These are phyloP conservation scores for Aspergillus ibericus DNA, from an alignment of 2,329 filamentous ascomycete genomes.

Conservation along the genomic window DNA sequence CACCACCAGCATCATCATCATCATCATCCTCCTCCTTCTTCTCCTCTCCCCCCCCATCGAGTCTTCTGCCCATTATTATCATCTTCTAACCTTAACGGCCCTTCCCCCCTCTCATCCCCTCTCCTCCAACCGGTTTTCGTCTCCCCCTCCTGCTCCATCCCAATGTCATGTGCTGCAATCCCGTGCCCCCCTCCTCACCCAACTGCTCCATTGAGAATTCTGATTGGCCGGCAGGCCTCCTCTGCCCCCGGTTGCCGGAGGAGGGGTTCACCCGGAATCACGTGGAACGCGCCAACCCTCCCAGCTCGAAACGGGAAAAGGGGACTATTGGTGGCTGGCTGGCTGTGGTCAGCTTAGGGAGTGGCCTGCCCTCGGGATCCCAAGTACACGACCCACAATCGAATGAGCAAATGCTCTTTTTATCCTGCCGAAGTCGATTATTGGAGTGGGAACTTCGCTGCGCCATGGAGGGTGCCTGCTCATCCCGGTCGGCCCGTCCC, in stretches of 20 bases:
- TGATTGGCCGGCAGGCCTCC: slow-evolving; percentile 30
- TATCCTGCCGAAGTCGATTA: neutral
- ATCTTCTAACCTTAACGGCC: neutral
- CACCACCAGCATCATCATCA: neutral
- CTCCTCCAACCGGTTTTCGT: slow-evolving; percentile 16
- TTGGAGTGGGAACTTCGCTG: neutral
- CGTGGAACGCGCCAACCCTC: slow-evolving; percentile 23
- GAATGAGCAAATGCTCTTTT: neutral
- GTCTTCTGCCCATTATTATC: slow-evolving; percentile 2
- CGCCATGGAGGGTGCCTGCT: slow-evolving; percentile 8
- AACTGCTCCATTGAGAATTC: slow-evolving; percentile 4
- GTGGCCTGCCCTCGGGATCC: neutral
- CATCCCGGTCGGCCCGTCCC: slow-evolving; percentile 19
- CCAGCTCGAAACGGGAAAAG: neutral
- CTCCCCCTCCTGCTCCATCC: slow-evolving; percentile 18
- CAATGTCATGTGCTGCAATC: slow-evolving; percentile 40
- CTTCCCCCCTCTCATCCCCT: neutral
- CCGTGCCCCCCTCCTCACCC: slow-evolving; percentile 37
- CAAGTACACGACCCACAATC: neutral
- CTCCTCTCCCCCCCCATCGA: neutral
- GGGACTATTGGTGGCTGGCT: neutral
- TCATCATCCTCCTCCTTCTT: too few relatives aligned
- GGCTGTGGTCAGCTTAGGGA: neutral
- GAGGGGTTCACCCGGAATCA: slow-evolving; percentile 30
- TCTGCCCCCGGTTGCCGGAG: slow-evolving; percentile 19